Conservation (phyloP, 2,329 filamentous ascomycete genomes). For the Trichothecium roseum region DNA sequence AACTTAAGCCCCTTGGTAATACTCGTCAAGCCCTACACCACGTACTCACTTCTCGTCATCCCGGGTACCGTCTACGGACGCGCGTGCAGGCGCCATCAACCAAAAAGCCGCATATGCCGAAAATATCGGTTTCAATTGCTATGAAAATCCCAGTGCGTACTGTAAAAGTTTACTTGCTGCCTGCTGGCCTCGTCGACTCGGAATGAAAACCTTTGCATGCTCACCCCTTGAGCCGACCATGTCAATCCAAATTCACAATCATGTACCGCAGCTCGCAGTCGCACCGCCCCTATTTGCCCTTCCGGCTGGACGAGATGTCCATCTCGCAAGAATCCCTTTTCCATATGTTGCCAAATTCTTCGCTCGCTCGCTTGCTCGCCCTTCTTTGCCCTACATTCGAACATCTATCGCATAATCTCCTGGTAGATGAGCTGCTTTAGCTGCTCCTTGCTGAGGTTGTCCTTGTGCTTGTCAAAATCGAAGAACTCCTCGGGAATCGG, state of each 20-base stretch:
- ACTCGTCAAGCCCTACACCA: no score
- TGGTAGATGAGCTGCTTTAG: conserved; percentile 95
- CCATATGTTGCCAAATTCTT: background rate
- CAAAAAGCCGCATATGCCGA: no score
- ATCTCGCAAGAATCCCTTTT: background rate
- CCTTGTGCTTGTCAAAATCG: conserved; percentile 99
- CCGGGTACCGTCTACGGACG: no score
- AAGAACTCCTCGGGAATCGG: conserved; percentile 99
- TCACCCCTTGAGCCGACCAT: background rate
- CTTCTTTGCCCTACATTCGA: background rate
- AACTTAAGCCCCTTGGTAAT: no score
- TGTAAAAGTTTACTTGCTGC: no score
- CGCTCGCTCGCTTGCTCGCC: background rate
- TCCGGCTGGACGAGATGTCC: background rate
- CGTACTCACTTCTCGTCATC: no score
- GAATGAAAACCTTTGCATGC: background rate
- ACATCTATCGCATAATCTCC: conserved; percentile 66
- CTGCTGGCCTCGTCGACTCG: background rate
- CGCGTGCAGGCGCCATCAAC: no score
- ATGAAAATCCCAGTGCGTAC: no score
- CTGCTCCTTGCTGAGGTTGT: conserved; percentile 95
- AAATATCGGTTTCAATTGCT: no score
- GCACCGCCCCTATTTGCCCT: background rate
- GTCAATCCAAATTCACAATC: background rate
- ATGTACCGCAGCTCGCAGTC: background rate